These are phyloP conservation scores for Buddleja alternifolia DNA, from an alignment of 257 asterid species.

Conservation along the genomic window DNA sequence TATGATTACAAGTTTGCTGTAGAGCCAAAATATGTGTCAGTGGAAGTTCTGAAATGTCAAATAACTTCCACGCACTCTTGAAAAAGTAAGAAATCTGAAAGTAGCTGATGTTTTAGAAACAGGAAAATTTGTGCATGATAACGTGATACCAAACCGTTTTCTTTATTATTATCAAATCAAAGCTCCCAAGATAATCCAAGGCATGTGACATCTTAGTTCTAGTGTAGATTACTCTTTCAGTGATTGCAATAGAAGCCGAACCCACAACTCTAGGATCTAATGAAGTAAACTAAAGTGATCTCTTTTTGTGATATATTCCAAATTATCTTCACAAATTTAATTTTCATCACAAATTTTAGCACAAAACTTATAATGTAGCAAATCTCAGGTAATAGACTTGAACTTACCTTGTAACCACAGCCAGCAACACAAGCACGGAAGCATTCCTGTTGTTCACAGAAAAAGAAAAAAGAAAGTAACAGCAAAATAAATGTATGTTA, in stretches of 20 bases:
- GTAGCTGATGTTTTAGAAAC: too few species aligned
- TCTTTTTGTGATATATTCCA: not conserved
- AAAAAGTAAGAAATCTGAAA: not conserved
- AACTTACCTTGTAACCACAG: constrained; percentile 77
- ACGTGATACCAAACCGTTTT: not conserved
- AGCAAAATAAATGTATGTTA: constrained; percentile 9
- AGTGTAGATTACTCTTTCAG: too few species aligned
- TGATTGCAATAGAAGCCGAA: constrained; percentile 2
- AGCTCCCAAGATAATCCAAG: not conserved
- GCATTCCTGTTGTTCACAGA: constrained; percentile 53
- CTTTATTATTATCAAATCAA: not conserved
- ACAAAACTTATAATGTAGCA: not conserved
- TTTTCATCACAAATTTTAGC: not conserved
- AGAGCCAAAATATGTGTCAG: not conserved
- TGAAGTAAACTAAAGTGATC: not conserved
- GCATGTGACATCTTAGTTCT: not conserved
- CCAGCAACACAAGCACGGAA: constrained; percentile 81
- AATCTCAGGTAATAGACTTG: not conserved
- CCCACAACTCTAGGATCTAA: not conserved
- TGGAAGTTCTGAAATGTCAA: too few species aligned
- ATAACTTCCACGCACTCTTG: too few species aligned
- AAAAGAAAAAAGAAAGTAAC: not conserved
- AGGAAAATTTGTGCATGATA: not conserved
- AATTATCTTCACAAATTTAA: not conserved
- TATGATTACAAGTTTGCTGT: not conserved